These are phyloP conservation scores for Apophysomyces ossiformis DNA, from an alignment of 371 early-diverging fungal genomes.

Conservation along the genomic window DNA sequence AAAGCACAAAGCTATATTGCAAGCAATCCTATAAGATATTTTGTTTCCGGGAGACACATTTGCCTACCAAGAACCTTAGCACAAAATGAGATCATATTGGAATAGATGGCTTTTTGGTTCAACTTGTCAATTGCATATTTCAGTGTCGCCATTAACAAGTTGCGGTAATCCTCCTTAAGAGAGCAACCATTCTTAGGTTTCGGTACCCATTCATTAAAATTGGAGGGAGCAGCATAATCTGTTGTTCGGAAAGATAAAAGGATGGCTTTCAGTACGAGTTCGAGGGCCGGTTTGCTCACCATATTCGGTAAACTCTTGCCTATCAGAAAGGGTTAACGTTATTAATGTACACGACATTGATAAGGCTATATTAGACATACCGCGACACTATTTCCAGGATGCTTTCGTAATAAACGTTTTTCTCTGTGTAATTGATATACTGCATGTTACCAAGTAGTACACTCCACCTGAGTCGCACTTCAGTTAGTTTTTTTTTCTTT, in stretches of 20 bases:
- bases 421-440: conserved; percentile 33
- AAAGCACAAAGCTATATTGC: conserved; percentile 50
- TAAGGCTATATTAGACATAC: conserved; percentile 17
- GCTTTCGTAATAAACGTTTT: conserved; percentile 48
- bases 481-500: background rate
- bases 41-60: background rate
- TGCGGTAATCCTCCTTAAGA: conserved; percentile 23
- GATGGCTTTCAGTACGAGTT: conserved; percentile 32
- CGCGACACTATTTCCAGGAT: conserved; percentile 50
- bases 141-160: conserved; percentile 29
- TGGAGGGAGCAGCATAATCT: conserved; percentile 23
- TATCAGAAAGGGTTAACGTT: conserved; percentile 11
- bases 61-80: conserved; percentile 49
- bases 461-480: conserved; percentile 39
- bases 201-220: conserved; percentile 15
- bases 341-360: background rate
- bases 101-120: conserved; percentile 49
- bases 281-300: conserved; percentile 31
- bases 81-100: conserved; percentile 58
- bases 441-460: conserved; percentile 30
- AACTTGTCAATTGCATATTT: conserved; percentile 50
- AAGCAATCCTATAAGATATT: background rate
- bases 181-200: conserved; percentile 7
- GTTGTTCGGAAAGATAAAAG: conserved; percentile 25
- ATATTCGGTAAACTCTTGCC: conserved; percentile 51